Percentiles rank a stretch among this genome's conserved stretches.
Evolutionary conservation across 1,284 basidiomycete species (phyloP).

Genomic region (Ceratobasidium sp.): DNA sequence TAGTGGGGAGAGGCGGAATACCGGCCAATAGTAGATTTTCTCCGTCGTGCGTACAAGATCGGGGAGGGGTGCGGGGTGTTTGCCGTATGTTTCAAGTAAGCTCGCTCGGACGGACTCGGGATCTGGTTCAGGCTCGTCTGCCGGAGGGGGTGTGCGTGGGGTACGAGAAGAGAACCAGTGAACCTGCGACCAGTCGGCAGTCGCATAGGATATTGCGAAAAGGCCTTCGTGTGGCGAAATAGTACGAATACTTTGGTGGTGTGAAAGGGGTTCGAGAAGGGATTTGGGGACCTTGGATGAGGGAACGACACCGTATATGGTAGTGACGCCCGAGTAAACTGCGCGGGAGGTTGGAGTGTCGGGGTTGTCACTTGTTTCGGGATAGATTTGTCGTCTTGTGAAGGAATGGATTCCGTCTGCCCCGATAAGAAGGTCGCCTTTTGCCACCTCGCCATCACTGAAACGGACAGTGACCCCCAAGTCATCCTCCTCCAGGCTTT

Average conservation of each 20-base stretch:
- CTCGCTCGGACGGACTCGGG: slow-evolving; percentile 32
- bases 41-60: slow-evolving; percentile 41
- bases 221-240: slow-evolving; percentile 47
- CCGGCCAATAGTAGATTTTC: slow-evolving; percentile 47
- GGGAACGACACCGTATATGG: slow-evolving; percentile 45
- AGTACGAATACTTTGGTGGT: slow-evolving; percentile 45
- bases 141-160: slow-evolving; percentile 28
- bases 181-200: slow-evolving; percentile 32
- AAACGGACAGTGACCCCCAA: slow-evolving; percentile 15
- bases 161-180: slow-evolving; percentile 45
- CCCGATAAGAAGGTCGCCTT: slow-evolving; percentile 38
- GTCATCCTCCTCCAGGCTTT: slow-evolving; percentile 30
- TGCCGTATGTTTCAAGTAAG: slow-evolving; percentile 41
- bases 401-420: slow-evolving; percentile 43
- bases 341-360: slow-evolving; percentile 10
- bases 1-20: slow-evolving; percentile 38
- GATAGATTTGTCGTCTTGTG: slow-evolving; percentile 31
- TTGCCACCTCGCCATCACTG: slow-evolving; percentile 26
- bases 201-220: slow-evolving; percentile 45
- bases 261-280: slow-evolving; percentile 35
- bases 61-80: slow-evolving; percentile 38
- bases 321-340: slow-evolving; percentile 45
- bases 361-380: background rate
- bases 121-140: slow-evolving; percentile 37
- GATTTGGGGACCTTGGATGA: slow-evolving; percentile 29